Evolutionary conservation across 2,329 filamentous ascomycete genomes (phyloP).

Genomic region (Ophiostoma sp.): DNA sequence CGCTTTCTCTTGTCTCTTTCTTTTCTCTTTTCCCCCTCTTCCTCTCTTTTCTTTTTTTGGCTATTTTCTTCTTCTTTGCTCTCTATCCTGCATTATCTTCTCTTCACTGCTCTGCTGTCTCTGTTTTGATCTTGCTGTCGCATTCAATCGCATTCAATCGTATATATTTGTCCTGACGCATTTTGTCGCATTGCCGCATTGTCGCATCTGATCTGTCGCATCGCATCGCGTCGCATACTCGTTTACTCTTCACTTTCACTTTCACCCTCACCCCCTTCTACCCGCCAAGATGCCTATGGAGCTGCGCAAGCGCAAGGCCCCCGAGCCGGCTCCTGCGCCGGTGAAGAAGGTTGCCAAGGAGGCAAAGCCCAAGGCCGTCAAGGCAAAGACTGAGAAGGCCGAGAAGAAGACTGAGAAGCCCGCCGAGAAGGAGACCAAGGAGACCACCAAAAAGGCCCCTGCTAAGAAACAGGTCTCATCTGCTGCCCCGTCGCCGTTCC

Average conservation of each 20-base stretch:
- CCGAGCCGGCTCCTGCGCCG: slow-evolving; percentile 43
- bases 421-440: slow-evolving; percentile 23
- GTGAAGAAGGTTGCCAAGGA: slow-evolving; percentile 40
- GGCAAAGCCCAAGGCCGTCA: slow-evolving; percentile 29
- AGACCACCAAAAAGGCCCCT: slow-evolving; percentile 23
- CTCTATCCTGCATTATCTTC: neutral
- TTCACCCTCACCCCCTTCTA: slow-evolving; percentile 18
- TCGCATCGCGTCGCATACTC: slow-evolving; percentile 9
- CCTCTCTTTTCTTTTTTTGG: neutral
- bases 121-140: neutral
- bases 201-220: slow-evolving; percentile 15
- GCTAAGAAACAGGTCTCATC: slow-evolving; percentile 33
- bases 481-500: slow-evolving; percentile 32
- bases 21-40: neutral
- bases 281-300: slow-evolving; percentile 48
- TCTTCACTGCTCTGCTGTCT: neutral
- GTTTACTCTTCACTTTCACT: neutral
- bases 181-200: slow-evolving; percentile 9
- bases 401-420: slow-evolving; percentile 27
- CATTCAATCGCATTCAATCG: neutral
- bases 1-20: slow-evolving; percentile 17
- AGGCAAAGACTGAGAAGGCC: slow-evolving; percentile 28
- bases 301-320: slow-evolving; percentile 58
- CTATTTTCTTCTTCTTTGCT: neutral
- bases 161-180: neutral